Base-by-base conservation (phyloP, 2,329 filamentous ascomycete species). In the Fusarium tanahbumbuense region DNA sequence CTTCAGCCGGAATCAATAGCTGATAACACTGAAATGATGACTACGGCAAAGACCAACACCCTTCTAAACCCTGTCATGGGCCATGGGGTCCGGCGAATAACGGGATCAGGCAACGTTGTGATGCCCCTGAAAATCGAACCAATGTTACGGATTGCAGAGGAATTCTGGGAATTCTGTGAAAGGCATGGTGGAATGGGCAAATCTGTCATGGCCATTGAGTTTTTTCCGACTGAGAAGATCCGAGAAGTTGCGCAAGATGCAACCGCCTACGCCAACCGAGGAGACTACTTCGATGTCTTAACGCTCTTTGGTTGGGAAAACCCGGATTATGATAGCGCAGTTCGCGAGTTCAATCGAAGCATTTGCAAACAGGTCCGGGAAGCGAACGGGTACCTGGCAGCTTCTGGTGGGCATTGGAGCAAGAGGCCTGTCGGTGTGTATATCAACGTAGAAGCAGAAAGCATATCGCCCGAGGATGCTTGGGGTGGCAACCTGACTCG, bases 241-340 rank as follows among this genome's bases (percentile, higher is more conserved):
- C 76, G 77, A 3, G 70, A 77, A n/a, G 76, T 83, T 7, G 70
- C 76, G 0, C 67, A 77, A 1, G 64, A 76, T 4, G 78, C 76
- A 2, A 86, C 81, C 8, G 81, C 84, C 0, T 84, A 84, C 59
- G 81, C 83, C 6, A 84, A 82, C 64, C 79, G 84, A 7, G 83
- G 81, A 10, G 72, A 73, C 8, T 82, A 83, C 40, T 83, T 83
- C 64, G 83, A 86, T 49, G 80, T 80, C 3, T 75, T 82, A 54
- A 77, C 82, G 4, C 71, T 73, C 8, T 76, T 83, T 30, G 77
- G 79, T 13, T 85, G 84, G 83, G 77, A 78, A 3, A 78, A 82
- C 40, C 40, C 73, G 6, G 72, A 65, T 9, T 77, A 80, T 23
- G 83, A 85, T 61, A 32, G 34, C 2, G 73, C 78, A 12, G 76